Conservation (phyloP, 75 land plant genomes). For the Pseudotsuga menziesii region DNA sequence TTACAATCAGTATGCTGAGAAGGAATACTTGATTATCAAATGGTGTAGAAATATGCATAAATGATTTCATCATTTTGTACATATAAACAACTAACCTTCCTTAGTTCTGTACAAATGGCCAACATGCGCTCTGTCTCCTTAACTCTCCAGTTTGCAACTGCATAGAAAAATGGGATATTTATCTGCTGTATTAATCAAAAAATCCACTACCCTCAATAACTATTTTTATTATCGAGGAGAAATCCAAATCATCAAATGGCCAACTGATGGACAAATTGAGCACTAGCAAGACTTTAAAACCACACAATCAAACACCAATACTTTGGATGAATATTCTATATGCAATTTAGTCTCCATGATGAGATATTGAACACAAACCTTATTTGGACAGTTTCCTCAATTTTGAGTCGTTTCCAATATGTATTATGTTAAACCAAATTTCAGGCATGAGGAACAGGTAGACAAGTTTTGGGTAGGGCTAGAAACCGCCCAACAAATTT, state of each 20-base stretch:
- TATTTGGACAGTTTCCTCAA: neutral
- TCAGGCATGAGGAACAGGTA: no score
- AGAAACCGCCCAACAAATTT: no score
- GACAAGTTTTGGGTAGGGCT: no score
- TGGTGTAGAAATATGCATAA: neutral
- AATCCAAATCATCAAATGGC: neutral
- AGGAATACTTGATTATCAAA: neutral
- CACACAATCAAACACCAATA: neutral
- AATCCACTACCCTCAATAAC: neutral
- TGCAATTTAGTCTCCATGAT: neutral
- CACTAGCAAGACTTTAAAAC: neutral
- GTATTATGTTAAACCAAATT: no score
- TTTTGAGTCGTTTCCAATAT: neutral
- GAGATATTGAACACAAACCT: neutral
- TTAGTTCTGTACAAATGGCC: constrained; percentile 90
- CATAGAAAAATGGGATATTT: constrained; percentile 1
- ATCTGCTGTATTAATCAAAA: neutral
- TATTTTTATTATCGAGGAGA: neutral
- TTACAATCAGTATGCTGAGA: neutral
- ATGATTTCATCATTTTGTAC: neutral
- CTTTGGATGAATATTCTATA: neutral
- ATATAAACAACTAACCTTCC: constrained; percentile 51
- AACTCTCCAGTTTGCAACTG: constrained; percentile 99
- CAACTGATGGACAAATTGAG: neutral
- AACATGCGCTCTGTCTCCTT: constrained; percentile 98